phyloP scores from a whole-genome alignment of 768 basidiomycete species.

The Melanogaster broomeanus region DNA sequence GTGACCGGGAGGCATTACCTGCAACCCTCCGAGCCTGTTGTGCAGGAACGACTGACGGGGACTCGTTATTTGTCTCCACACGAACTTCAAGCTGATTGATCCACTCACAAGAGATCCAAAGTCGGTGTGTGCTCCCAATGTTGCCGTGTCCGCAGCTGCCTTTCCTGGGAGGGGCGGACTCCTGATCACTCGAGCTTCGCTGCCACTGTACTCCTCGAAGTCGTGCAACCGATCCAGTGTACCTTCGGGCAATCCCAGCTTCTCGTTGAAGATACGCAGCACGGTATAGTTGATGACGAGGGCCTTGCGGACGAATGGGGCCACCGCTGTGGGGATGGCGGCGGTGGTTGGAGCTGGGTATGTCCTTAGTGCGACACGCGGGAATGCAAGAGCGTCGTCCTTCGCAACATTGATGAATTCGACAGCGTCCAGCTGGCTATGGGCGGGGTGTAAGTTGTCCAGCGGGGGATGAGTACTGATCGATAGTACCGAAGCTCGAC shows the following conservation, averaged over 20 bases:
- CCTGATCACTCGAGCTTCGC: slow-evolving; percentile 57
- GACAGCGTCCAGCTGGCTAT: slow-evolving; percentile 43
- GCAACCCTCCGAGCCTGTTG: slow-evolving; percentile 69
- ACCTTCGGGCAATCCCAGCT: slow-evolving; percentile 53
- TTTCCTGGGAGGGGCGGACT: slow-evolving; percentile 41
- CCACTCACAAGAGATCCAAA: slow-evolving; percentile 66
- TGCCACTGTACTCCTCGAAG: slow-evolving; percentile 49
- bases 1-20: slow-evolving; percentile 62
- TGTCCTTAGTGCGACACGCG: slow-evolving; percentile 48
- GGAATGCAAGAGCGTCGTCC: slow-evolving; percentile 68
- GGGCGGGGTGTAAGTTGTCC: background rate
- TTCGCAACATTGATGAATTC: slow-evolving; percentile 71
- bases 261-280: slow-evolving; percentile 57
- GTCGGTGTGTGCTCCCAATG: slow-evolving; percentile 69
- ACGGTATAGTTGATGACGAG: slow-evolving; percentile 54
- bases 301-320: slow-evolving; percentile 59
- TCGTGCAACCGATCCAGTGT: slow-evolving; percentile 46
- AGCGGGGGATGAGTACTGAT: background rate
- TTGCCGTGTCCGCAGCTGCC: slow-evolving; percentile 33
- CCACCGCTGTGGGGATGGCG: slow-evolving; percentile 50
- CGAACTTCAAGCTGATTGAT: background rate
- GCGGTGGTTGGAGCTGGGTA: slow-evolving; percentile 57
- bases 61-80: too few species aligned
- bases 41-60: slow-evolving; percentile 60
- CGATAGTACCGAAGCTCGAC: background rate